Conservation (phyloP, 1,284 basidiomycete genomes). For the Bondarzewia mesenterica region DNA sequence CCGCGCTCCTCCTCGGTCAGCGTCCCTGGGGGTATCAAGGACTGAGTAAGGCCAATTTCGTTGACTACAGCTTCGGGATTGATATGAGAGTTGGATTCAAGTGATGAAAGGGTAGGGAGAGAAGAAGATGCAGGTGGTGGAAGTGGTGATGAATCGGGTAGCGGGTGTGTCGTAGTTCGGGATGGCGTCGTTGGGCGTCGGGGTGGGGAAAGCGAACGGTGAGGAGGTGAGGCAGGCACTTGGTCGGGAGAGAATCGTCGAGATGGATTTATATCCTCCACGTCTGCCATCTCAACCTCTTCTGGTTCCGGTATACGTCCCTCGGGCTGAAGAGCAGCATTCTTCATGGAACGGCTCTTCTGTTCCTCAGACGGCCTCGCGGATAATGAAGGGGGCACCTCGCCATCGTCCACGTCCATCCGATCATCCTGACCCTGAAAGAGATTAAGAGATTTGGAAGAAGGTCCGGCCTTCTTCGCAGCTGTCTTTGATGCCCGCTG, state of each 20-base stretch:
- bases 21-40: constrained; percentile 13
- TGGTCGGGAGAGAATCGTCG: background rate
- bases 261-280: background rate
- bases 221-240: constrained; percentile 5
- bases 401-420: background rate
- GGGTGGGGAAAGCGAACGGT: background rate
- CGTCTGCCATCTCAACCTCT: background rate
- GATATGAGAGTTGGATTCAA: background rate
- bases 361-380: background rate
- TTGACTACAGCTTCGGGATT: constrained; percentile 5
- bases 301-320: background rate
- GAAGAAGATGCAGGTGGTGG: constrained; percentile 5
- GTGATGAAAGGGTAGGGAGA: constrained; percentile 6
- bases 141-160: constrained; percentile 1
- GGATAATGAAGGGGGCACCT: background rate
- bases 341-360: background rate
- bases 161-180: background rate
- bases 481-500: background rate
- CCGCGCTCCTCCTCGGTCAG: constrained; percentile 57
- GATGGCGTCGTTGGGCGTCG: background rate
- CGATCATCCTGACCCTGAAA: background rate
- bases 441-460: background rate
- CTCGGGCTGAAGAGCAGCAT: background rate
- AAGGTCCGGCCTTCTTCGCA: background rate
- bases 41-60: constrained; percentile 5